Evolutionary conservation across 495 filamentous ascomycete genomes (phyloP), one percentile per base, ranked within the genome.

Genomic region (Xylaria scruposa): DNA sequence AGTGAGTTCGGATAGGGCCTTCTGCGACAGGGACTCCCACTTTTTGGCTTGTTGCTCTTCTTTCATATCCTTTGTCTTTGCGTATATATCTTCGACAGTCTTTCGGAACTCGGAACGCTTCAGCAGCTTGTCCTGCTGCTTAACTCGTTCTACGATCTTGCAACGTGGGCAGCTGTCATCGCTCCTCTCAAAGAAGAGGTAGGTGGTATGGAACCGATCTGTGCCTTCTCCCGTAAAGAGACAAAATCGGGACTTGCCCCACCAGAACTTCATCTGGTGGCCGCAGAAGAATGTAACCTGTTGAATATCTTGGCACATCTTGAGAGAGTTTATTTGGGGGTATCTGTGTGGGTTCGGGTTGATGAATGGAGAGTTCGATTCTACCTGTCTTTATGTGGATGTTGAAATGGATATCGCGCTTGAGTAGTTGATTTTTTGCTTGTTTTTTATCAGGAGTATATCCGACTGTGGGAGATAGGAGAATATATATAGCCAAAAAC

Each of bases 241-340:
- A 6, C 67, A 70, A 31, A 70, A 70, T 3, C 56, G 56, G 4
- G 67, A 61, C 8, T 24, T n/a, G 9, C 54, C 40, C 15, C 19
- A 49, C 67, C 67, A 61, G 40, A 36, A 70, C 17, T 61, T 61
- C 5, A 1, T 40, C 56, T 70, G 67, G 24, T 70, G 67, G 21
- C 67, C 67, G 13, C 56, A 70, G 19, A 9, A 21, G 44, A 70
- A 70, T 2, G 40, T 70, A 3, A 62, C 67, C 9, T 61, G 26
- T 29, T 70, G 56, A 17, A 61, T 47, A 6, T 70, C 54, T 5
- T 70, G 67, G 24, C 67, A 70, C 56, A 70, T 70, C 7, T 47
- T 67, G 6, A 10, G 2, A 26, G 21, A 26, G 26, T 26, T 21
- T 51, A n/a, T 26, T 13, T 26, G 51, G 0, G 26, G 29, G 17